Conservation (phyloP, 1,139 yeast species). For the Kodamaea suecica region DNA sequence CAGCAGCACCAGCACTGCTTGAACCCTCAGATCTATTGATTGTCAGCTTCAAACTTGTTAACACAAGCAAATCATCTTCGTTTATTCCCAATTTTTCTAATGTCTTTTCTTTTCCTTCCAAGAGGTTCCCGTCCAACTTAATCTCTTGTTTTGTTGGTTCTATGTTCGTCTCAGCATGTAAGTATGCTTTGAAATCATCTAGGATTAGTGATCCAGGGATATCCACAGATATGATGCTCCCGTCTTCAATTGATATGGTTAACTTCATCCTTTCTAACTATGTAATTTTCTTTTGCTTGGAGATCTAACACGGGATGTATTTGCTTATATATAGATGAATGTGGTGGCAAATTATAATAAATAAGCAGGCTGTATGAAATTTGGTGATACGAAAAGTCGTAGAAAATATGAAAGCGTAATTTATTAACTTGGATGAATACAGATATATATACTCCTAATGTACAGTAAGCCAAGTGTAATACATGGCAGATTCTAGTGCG, state of each 20-base stretch:
- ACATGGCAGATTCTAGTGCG: too few species aligned
- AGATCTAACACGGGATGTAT: too few species aligned
- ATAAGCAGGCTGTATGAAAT: too few species aligned
- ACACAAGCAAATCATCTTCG: constrained; percentile 58
- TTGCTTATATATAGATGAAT: too few species aligned
- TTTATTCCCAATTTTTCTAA: constrained; percentile 47
- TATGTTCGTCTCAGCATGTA: constrained; percentile 70
- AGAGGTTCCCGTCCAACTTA: constrained; percentile 41
- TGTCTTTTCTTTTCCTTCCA: constrained; percentile 34
- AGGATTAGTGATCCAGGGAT: constrained; percentile 62
- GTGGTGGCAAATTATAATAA: neutral
- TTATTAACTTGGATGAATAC: too few species aligned
- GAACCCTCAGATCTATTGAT: constrained; percentile 5
- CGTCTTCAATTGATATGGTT: constrained; percentile 35
- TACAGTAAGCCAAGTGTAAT: neutral
- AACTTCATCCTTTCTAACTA: constrained; percentile 40
- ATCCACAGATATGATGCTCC: constrained; percentile 43
- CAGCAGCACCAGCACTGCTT: constrained; percentile 18
- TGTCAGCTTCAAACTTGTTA: too few species aligned
- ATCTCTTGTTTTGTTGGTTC: constrained; percentile 47
- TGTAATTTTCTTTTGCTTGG: too few species aligned
- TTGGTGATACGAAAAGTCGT: too few species aligned
- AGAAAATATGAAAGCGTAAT: neutral
- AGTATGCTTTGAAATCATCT: constrained; percentile 69
- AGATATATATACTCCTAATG: neutral